Base-by-base conservation (phyloP, 2,329 filamentous ascomycete genomes). In the Microcera coccophila region DNA sequence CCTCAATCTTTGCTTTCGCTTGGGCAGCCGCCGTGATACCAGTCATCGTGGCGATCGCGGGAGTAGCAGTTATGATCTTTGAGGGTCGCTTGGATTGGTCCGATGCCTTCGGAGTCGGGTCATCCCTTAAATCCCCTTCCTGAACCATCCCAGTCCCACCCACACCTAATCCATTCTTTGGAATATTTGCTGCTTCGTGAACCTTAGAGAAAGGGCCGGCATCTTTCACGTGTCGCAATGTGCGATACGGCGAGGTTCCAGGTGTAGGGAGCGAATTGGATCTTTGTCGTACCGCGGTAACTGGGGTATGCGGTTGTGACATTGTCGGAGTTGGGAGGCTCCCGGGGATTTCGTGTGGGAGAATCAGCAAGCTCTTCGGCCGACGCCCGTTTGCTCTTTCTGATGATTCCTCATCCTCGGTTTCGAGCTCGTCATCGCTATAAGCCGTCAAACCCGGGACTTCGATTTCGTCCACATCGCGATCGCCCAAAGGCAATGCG, bases 381-480 rank as follows among this genome's bases (percentile, higher is more conserved):
- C 77, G 71, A 16, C 50, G 47, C 4, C 48, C 47, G 9, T 60
- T 48, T 4, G 33, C 7, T 22, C 71, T 53, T 46, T 70, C 38
- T 17, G 32, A 39, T 1, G 39, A 56, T 2, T 66, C 63, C 2
- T 66, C 63, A 4, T 65, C 61, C 3, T 70, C 63, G 8, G 69
- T 70, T 11, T 70, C 69, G 5, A 71, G 71, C 39, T 85, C 84
- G 12, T 84, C 82, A 42, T 87, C 82, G 43, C 73, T 79, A 50
- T 81, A 75, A 11, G 63, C 64, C 1, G 76, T 79, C 4, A 89
- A 72, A 0, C 85, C 85, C 3, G 86, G 85, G 34, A 89, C 77
- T 57, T 93, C 86, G 32, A 94, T 93, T 60, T 94, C 88, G 35
- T 84, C 76, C 7, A 91, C 68, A 58, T 94, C 88, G 36, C 81